Evolutionary conservation across 306 rosid genomes (phyloP), one percentile per base, ranked within the genome.

Genomic region (Elaeagnus macrophylla): DNA sequence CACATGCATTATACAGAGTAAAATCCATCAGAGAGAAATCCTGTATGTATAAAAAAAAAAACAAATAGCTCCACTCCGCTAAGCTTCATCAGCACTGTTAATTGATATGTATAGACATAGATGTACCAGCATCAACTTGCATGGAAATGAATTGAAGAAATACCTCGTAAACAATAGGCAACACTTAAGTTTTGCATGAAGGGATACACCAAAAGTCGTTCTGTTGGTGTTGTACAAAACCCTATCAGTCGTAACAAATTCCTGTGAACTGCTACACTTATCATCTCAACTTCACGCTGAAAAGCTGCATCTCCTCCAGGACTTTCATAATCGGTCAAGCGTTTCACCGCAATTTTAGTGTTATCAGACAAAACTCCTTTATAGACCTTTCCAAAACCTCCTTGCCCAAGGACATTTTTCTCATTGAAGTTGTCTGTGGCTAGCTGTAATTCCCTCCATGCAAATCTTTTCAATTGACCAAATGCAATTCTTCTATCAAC

Each of bases 241-340:
- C 99, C 99, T 57, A 93, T 87, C 48, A 93, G 69, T 54, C 94
- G 82, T 77, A 93, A 72, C 53, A 93, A 76, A 64, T 93, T 93
- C 65, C 80, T 74, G 59, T 93, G 99, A 55, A 88, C 96, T 61
- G 99, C 99, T 58, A 93, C 95, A 53, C 99, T 93, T 58, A 93
- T 93, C 99, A 87, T 93, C 84, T 93, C 99, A 61, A 93, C 99
- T 79, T 93, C 99, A 37, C 96, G 88, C 74, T 80, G 95, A 75
- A 93, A 93, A 66, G 99, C 95, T 54, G 89, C 84, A 66, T 93
- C 99, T 25, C 99, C 96, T 55, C 95, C 99, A 0, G 99, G 99
- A 63, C 99, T 87, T 72, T 87, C 96, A 70, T 70, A 82, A 67
- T 93, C 99, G 43, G 94, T 87, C 54, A 93, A 73, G 59, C 96